phyloP scores from a whole-genome alignment of 2,329 filamentous ascomycete species.

The Aspergillaceae sp. region DNA sequence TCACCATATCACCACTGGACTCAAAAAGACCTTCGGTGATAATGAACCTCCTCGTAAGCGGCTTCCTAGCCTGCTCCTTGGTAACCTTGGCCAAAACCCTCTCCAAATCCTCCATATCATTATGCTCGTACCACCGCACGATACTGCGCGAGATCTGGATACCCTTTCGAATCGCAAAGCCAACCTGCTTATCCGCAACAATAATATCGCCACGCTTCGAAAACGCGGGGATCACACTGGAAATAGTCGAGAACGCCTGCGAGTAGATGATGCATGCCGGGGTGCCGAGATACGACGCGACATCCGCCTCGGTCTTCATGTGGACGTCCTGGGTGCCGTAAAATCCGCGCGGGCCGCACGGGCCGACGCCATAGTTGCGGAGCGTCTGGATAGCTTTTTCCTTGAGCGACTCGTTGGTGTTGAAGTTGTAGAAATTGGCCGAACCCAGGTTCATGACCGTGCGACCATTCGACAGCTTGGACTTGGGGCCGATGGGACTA shows the following conservation, averaged over 20 bases:
- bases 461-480: constrained; percentile 77
- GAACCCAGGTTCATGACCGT: constrained; percentile 90
- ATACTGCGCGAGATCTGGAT: constrained; percentile 86
- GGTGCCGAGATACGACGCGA: constrained; percentile 80
- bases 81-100: constrained; percentile 73
- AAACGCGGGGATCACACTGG: constrained; percentile 93
- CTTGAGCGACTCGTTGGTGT: constrained; percentile 82
- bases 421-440: constrained; percentile 97
- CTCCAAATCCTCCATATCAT: constrained; percentile 90
- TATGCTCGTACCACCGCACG: constrained; percentile 90
- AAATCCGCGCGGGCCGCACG: constrained; percentile 93
- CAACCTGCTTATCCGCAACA: constrained; percentile 85
- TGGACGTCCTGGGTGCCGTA: constrained; percentile 98
- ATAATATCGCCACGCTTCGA: constrained; percentile 97
- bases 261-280: constrained; percentile 90
- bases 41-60: constrained; percentile 84
- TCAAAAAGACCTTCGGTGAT: constrained; percentile 95
- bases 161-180: constrained; percentile 89
- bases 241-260: constrained; percentile 91
- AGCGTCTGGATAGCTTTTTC: constrained; percentile 92
- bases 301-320: constrained; percentile 91
- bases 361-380: constrained; percentile 90
- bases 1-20: constrained; percentile 71
- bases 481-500: constrained; percentile 81
- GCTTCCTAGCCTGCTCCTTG: constrained; percentile 80